These are phyloP conservation scores for Cadophora sp. DNA, from an alignment of 2,329 filamentous ascomycete species.

Conservation along the genomic window DNA sequence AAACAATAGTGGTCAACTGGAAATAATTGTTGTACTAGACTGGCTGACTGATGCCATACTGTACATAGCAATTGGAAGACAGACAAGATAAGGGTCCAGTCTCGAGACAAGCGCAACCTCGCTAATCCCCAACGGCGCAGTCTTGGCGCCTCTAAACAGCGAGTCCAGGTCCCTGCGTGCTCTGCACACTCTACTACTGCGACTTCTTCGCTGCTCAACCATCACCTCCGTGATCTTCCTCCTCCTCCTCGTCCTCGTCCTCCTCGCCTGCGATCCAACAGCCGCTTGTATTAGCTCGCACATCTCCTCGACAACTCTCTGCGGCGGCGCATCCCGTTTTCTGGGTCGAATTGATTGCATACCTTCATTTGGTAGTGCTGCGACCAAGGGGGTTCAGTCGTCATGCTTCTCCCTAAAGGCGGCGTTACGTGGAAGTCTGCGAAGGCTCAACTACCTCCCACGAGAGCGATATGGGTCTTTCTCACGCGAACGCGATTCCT, in stretches of 20 bases:
- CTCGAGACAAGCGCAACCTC: neutral
- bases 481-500: conserved; percentile 81
- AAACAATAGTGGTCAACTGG: neutral
- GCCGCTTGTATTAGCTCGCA: conserved; percentile 8
- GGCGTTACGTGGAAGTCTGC: conserved; percentile 93
- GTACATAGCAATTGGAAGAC: too few relatives aligned
- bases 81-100: conserved; percentile 5
- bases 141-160: neutral
- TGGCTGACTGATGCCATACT: too few relatives aligned
- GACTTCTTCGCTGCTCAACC: conserved; percentile 15
- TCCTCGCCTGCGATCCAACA: conserved; percentile 3
- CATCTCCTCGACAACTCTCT: conserved; percentile 2
- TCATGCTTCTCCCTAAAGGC: conserved; percentile 90
- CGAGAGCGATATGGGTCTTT: conserved; percentile 72
- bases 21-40: neutral
- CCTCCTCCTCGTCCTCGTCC: conserved; percentile 3
- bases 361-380: conserved; percentile 49
- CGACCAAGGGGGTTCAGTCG: conserved; percentile 52
- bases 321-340: conserved; percentile 28
- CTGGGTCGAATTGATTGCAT: conserved; percentile 40
- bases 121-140: conserved; percentile 9
- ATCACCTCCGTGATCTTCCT: neutral
- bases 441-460: conserved; percentile 78
- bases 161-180: conserved; percentile 4
- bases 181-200: neutral